Evolutionary conservation across 768 basidiomycete genomes (phyloP).

Genomic region (Leccinum fibrillosum): DNA sequence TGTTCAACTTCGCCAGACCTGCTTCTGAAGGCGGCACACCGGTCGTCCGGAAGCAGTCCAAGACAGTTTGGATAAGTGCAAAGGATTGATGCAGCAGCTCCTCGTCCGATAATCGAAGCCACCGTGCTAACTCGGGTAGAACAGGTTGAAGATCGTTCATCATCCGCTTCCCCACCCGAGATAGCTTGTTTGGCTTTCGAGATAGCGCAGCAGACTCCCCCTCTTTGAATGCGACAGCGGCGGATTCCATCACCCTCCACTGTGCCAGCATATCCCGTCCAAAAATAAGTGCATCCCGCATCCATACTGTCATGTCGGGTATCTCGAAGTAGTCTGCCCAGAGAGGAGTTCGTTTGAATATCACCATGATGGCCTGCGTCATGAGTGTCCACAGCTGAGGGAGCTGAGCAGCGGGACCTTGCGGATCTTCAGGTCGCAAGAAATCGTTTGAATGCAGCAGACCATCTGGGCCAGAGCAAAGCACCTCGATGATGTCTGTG

Average conservation of each 20-base stretch:
- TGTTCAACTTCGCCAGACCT: conserved; percentile 64
- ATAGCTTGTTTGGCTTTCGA: conserved; percentile 44
- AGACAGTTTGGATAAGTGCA: conserved; percentile 72
- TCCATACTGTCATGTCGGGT: conserved; percentile 91
- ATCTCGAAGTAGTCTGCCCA: conserved; percentile 84
- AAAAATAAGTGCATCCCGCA: conserved; percentile 96
- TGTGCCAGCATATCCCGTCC: conserved; percentile 82
- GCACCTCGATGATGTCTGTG: conserved; percentile 86
- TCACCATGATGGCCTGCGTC: conserved; percentile 73
- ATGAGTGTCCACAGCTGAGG: conserved; percentile 79
- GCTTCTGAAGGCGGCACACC: conserved; percentile 51
- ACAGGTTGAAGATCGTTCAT: conserved; percentile 74
- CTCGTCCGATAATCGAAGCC: conserved; percentile 90
- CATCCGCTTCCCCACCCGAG: conserved; percentile 68
- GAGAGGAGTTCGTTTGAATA: conserved; percentile 78
- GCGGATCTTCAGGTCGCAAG: conserved; percentile 40
- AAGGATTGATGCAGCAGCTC: conserved; percentile 91
- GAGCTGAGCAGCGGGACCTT: conserved; percentile 51
- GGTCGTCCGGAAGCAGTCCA: conserved; percentile 71
- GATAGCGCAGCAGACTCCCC: conserved; percentile 17
- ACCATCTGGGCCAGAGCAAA: conserved; percentile 72
- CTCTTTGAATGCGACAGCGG: conserved; percentile 31
- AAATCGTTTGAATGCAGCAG: conserved; percentile 58
- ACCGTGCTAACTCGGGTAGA: conserved; percentile 73
- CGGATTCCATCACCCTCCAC: conserved; percentile 74